Evolutionary conservation across 129 eudicot species (phyloP).

Genomic region (Smallanthus sonchifolius): DNA sequence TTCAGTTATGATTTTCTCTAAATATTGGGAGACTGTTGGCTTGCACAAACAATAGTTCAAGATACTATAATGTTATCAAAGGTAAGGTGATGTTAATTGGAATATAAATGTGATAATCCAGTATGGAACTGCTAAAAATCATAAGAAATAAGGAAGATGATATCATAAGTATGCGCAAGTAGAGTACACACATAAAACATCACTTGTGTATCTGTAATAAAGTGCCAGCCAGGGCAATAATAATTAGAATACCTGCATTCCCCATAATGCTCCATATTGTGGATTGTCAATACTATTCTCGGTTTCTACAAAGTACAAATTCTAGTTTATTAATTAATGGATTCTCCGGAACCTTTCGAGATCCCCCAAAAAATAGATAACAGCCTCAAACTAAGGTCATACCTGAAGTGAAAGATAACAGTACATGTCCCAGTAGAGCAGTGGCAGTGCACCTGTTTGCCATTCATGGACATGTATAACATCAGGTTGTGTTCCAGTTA

Average conservation of each 20-base stretch:
- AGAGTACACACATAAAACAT: neutral
- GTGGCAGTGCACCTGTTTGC: constrained; percentile 70
- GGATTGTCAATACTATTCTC: constrained; percentile 82
- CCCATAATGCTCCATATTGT: constrained; percentile 92
- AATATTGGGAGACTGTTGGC: neutral
- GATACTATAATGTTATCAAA: constrained; percentile 3
- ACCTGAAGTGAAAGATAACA: constrained; percentile 77
- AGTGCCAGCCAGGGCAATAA: neutral
- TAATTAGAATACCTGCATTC: constrained; percentile 67
- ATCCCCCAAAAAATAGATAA: neutral
- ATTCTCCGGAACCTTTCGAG: neutral
- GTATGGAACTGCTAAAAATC: neutral
- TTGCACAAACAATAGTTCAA: neutral
- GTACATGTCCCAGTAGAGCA: constrained; percentile 88
- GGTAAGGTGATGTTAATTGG: neutral
- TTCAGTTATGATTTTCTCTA: neutral
- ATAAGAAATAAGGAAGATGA: neutral
- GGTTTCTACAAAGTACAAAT: constrained; percentile 56
- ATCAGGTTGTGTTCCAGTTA: constrained; percentile 65
- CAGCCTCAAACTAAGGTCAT: constrained; percentile 1
- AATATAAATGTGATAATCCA: neutral
- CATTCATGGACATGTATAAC: constrained; percentile 92
- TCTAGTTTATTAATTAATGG: constrained; percentile 1
- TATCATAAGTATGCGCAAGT: neutral
- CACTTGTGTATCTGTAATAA: neutral